Percentiles rank a stretch among this genome's conserved stretches.
Evolutionary conservation across 2,329 filamentous ascomycete genomes (phyloP).

Genomic region (Alternaria infectoria): DNA sequence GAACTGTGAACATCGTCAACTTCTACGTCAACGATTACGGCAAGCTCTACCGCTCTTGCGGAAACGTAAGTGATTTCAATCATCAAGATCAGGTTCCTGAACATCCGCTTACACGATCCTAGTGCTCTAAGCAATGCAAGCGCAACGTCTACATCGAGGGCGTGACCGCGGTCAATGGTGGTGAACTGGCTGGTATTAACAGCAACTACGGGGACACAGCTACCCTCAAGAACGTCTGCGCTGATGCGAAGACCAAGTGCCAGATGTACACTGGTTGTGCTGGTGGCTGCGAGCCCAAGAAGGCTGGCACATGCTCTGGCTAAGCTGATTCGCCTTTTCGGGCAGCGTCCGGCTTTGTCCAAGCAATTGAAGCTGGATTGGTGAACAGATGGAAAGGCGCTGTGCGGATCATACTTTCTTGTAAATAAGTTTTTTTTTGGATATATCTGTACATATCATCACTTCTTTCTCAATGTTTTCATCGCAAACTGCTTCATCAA

Average conservation of each 20-base stretch:
- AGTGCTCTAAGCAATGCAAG: conserved; percentile 52
- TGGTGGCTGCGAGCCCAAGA: conserved; percentile 35
- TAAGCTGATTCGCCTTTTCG: conserved; percentile 1
- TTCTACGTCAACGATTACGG: conserved; percentile 44
- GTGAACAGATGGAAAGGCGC: not conserved
- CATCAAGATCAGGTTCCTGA: not conserved
- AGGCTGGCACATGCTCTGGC: conserved; percentile 33
- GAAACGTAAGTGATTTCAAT: conserved; percentile 32
- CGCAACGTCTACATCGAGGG: conserved; percentile 54
- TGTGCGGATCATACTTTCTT: not conserved
- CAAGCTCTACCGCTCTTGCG: conserved; percentile 55
- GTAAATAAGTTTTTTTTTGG: not conserved
- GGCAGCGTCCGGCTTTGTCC: not conserved
- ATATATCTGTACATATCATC: conserved; percentile 1
- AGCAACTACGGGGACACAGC: conserved; percentile 58
- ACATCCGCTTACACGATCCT: not conserved
- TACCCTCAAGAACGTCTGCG: conserved; percentile 41
- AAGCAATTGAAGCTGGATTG: not conserved
- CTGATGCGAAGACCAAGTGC: conserved; percentile 28
- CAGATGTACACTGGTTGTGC: conserved; percentile 39
- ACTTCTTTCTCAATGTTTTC: not conserved
- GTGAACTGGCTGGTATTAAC: conserved; percentile 56
- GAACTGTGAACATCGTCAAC: conserved; percentile 46
- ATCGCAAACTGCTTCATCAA: not conserved
- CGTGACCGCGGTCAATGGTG: conserved; percentile 49